Base-by-base conservation (phyloP, 225 moss, liverwort and hornwort species). In the Asterella californica region DNA sequence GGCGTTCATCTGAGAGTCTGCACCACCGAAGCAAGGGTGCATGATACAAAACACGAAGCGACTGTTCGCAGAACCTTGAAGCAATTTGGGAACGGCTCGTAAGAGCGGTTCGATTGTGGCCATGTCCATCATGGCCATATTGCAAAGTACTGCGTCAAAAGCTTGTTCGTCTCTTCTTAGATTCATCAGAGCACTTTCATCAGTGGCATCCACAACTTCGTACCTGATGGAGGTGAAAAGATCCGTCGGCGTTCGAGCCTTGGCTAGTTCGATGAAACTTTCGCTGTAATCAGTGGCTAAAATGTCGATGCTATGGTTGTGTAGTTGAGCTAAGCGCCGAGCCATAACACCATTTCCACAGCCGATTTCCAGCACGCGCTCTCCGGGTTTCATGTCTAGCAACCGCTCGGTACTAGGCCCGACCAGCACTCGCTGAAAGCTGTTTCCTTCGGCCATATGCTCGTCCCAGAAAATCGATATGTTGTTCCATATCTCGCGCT, bases 101-200 rank as follows among this genome's bases (percentile, higher is more conserved):
- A 76, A 29, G 36, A 76, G 76, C 10, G 76, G 76, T 38, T 76
- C 76, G 55, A 76, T 76, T 37, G 76, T 57, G 60, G 55, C 76
- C 76, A 76, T 60, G 27, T 76, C 76, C 57, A 60, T 76, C 34
- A 59, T 55, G 29, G 57, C 76, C 76, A 76, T 76, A 24, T 76
- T 76, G 76, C 76, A 76, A 32, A 76, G 21, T 5, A 76, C 36
- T 10, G 55, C 76, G 59, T 76, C 76, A 59, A 55, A 60, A 30
- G 29, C 8, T 6, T 57, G 9, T 54, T 24, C 30, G 2, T 24
- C 32, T 10, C 22, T n/a, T 30, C 3, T 46, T 15, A 55, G 4
- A 55, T 24, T 30, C 15, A 55, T 7, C 34, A 76, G 76, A 33
- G 53, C 54, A 2, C 9, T 60, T 59, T 32, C 33, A 37, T 76